A percentile compares a stretch with the other conserved stretches of the same genome.
Evolutionary conservation across 208 protist genomes (phyloP).

Genomic region (Wallacemonas sp.): DNA sequence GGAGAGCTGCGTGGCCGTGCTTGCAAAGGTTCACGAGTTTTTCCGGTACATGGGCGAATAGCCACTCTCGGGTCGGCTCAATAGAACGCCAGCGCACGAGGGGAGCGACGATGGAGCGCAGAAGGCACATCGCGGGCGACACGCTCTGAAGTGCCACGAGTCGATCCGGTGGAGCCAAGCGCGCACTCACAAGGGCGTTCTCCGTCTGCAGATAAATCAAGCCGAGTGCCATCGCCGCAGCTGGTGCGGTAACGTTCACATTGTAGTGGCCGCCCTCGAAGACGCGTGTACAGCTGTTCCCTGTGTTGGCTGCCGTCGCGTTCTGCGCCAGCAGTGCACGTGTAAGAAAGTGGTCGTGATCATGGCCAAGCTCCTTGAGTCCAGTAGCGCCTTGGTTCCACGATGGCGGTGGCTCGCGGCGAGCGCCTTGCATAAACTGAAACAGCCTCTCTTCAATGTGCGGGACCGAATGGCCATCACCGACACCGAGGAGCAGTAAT

Average conservation of each 20-base stretch:
- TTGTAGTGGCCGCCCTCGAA: slow-evolving; percentile 84
- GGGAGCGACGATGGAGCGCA: slow-evolving; percentile 75
- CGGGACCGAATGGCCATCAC: slow-evolving; percentile 38
- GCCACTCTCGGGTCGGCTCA: slow-evolving; percentile 48
- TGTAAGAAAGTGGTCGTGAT: slow-evolving; percentile 59
- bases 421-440: slow-evolving; percentile 66
- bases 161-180: slow-evolving; percentile 50
- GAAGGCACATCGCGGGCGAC: slow-evolving; percentile 65
- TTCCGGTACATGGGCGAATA: slow-evolving; percentile 45
- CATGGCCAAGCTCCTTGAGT: slow-evolving; percentile 59
- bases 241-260: slow-evolving; percentile 57
- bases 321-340: slow-evolving; percentile 49
- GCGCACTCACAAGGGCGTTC: slow-evolving; percentile 41
- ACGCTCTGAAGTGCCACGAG: slow-evolving; percentile 64
- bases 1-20: slow-evolving; percentile 10
- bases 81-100: slow-evolving; percentile 66
- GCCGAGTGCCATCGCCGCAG: slow-evolving; percentile 69
- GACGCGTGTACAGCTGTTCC: slow-evolving; percentile 60
- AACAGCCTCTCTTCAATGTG: slow-evolving; percentile 71
- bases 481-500: slow-evolving; percentile 69
- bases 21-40: slow-evolving; percentile 19
- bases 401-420: slow-evolving; percentile 50
- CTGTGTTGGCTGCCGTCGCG: slow-evolving; percentile 34
- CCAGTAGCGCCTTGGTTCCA: slow-evolving; percentile 45
- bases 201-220: slow-evolving; percentile 78